Conservation (phyloP, 106 monocot genomes). For the Allium fistulosum region DNA sequence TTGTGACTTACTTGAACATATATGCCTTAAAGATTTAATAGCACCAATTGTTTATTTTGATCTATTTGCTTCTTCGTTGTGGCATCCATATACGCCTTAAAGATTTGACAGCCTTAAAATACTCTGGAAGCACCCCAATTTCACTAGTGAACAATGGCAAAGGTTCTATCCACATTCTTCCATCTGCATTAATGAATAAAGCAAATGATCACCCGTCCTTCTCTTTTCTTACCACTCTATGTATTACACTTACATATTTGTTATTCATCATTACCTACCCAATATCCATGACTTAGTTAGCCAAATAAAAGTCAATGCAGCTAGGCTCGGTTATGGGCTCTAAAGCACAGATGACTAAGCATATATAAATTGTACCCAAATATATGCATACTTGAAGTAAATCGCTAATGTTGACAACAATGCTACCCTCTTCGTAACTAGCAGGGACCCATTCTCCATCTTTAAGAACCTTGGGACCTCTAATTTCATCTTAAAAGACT, state of each 20-base stretch:
- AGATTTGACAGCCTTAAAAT: neutral
- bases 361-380: no score
- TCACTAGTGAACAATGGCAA: slow-evolving; percentile 14
- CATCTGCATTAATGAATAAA: slow-evolving; percentile 12
- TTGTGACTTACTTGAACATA: no score
- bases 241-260: slow-evolving; percentile 19
- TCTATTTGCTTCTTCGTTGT: no score
- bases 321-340: no score
- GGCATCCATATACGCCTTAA: no score
- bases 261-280: slow-evolving; percentile 12
- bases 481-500: slow-evolving; percentile 39
- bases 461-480: slow-evolving; percentile 37
- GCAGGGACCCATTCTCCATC: slow-evolving; percentile 31
- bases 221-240: slow-evolving; percentile 34
- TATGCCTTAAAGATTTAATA: no score
- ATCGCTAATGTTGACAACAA: slow-evolving; percentile 46
- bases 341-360: no score
- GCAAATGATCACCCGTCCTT: slow-evolving; percentile 27
- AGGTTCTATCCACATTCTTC: slow-evolving; percentile 17
- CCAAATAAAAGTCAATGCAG: no score
- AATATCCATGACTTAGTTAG: no score
- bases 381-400: slow-evolving; percentile 27
- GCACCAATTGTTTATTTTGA: no score
- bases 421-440: slow-evolving; percentile 19
- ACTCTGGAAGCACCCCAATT: slow-evolving; percentile 4